Evolutionary conservation across 108 stramenopile genomes (phyloP).

Genomic region (Skeletonema grethae): DNA sequence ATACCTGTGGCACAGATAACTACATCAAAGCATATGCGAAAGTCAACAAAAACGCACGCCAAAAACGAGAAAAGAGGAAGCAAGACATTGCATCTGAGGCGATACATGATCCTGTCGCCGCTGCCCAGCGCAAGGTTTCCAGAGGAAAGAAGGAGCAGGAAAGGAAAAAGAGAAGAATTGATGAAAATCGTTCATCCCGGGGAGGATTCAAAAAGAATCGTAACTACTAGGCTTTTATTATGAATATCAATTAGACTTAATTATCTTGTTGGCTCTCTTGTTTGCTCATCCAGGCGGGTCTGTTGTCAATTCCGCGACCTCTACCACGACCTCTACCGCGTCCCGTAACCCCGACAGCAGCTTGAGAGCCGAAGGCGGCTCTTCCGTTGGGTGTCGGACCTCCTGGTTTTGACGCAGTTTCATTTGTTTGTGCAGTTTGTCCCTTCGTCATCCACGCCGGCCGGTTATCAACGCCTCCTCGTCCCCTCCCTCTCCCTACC

Average conservation of each 20-base stretch:
- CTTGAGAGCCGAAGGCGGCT: background rate
- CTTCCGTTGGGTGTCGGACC: background rate
- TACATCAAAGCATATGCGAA: slow-evolving; percentile 72
- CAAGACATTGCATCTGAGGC: slow-evolving; percentile 65
- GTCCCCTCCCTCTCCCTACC: background rate
- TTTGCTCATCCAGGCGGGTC: slow-evolving; percentile 8
- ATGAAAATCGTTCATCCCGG: slow-evolving; percentile 55
- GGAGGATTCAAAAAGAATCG: slow-evolving; percentile 48
- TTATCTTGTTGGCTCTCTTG: background rate
- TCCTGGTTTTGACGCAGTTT: background rate
- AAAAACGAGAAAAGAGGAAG: slow-evolving; percentile 77
- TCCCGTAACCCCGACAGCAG: background rate
- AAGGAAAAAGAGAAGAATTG: slow-evolving; percentile 69
- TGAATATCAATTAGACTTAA: background rate
- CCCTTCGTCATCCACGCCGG: slow-evolving; percentile 11
- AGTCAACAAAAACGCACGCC: slow-evolving; percentile 68
- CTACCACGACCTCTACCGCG: background rate
- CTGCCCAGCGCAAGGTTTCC: slow-evolving; percentile 70
- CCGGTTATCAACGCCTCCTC: background rate
- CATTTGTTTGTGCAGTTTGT: background rate
- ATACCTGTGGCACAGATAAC: slow-evolving; percentile 56
- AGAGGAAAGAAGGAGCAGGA: slow-evolving; percentile 75
- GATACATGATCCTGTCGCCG: slow-evolving; percentile 64
- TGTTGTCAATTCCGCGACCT: background rate
- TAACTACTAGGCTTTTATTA: slow-evolving; percentile 8